Base-by-base conservation (phyloP, 2,329 filamentous ascomycete species). In the Phialophora tarda region DNA sequence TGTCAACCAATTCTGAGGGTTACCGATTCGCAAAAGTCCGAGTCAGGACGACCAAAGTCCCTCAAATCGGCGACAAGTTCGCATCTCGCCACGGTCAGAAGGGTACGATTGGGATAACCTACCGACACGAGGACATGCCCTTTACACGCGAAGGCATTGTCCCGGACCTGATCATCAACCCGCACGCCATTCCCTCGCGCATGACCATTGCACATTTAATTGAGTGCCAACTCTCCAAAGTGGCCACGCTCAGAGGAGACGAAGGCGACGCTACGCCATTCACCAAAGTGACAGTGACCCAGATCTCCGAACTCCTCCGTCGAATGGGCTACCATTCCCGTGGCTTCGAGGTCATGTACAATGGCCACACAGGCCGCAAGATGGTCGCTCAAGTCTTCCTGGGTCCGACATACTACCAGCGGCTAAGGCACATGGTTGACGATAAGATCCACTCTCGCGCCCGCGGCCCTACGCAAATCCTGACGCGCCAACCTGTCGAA, bases 201-300 rank as follows among this genome's bases (percentile, higher is more conserved):
- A 99, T 99, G 95, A 99, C 96, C 2, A 99, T 99, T 88, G 95
- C 95, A 74, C 95, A 99, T 85, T 93, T 99, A 87, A 96, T 99
- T 78, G 95, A 99, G 84, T 99, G 95, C 85, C 86, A 98, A 73
- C 86, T 99, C 64, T 96, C 92, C 78, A 99, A 99, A 79, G 95
- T 99, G 41, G 92, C 93, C 1, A 91, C 95, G 2, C 85, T 99
- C 24, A 91, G 93, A 79, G 96, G 95, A 51, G 91, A 93, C 79
- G 95, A 99, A 82, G 96, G 95, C 74, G 96, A 99, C 75, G 95
- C 95, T 1, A 99, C 95, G 0, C 95, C 96, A 0, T 99, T 99
- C 78, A 98, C 95, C 10, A 94, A 97, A 73, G 93, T 99, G 69
- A 99, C 95, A 0, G 94, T 99, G 67, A 93, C 97, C 74, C 92